Evolutionary conservation across 495 filamentous ascomycete species (phyloP).

Genomic region (Aspergillus nanangensis): DNA sequence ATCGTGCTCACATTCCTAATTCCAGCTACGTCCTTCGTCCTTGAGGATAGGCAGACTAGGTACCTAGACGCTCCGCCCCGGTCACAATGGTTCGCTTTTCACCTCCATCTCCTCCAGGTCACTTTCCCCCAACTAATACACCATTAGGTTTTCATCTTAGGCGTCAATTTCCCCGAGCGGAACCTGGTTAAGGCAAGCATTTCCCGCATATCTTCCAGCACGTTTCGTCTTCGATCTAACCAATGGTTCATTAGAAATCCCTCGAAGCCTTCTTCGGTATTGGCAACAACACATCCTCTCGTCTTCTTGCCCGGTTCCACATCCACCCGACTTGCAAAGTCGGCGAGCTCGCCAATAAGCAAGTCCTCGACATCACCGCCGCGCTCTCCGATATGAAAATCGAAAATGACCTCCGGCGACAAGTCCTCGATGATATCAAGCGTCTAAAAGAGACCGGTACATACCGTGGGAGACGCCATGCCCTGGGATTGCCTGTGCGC

Average conservation of each 20-base stretch:
- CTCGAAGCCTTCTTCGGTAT: constrained; percentile 89
- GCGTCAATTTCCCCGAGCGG: constrained; percentile 77
- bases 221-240: constrained; percentile 11
- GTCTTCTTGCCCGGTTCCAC: constrained; percentile 78
- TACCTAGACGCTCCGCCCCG: not conserved
- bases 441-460: constrained; percentile 86
- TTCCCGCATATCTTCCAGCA: constrained; percentile 6
- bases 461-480: constrained; percentile 86
- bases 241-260: constrained; percentile 58
- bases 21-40: too few relatives aligned
- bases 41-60: not conserved
- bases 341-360: constrained; percentile 63
- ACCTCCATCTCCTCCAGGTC: not conserved
- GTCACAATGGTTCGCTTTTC: constrained; percentile 29
- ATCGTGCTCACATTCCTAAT: too few relatives aligned
- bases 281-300: constrained; percentile 62
- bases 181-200: constrained; percentile 70
- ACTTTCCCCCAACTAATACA: too few relatives aligned
- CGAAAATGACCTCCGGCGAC: constrained; percentile 78
- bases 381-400: constrained; percentile 89
- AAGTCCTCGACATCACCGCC: constrained; percentile 71
- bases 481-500: constrained; percentile 78
- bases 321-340: constrained; percentile 80
- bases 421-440: constrained; percentile 77
- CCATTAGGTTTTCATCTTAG: constrained; percentile 74